Evolutionary conservation across 2,329 filamentous ascomycete genomes (phyloP), one percentile per base, ranked within the genome.

Genomic region (Diaporthe sp.): DNA sequence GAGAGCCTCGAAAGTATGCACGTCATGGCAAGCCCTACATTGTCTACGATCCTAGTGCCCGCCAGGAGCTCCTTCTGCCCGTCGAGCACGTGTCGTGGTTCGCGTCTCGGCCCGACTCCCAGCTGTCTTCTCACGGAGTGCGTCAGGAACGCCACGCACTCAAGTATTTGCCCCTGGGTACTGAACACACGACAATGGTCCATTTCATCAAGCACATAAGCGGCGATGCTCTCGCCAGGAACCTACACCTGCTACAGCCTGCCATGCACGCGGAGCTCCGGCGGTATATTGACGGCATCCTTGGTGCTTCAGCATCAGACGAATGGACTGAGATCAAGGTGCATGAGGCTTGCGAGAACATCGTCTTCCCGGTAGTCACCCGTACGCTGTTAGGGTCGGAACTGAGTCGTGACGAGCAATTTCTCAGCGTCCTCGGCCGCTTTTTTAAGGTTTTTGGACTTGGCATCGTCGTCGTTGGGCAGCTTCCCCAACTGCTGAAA

Each of bases 61-160:
- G 58, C 22, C 58, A 61, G 58, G 58, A 61, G 27, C 19, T 61
- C 19, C 58, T 61, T 19, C 22, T 61, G n/a, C 58, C 58, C 19
- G 58, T 61, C 35, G 58, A 61, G 22, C 58, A 61, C 37, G 58
- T 61, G 10, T 61, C 58, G 12, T 61, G 58, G 58, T 44, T 61
- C n/a, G 58, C 58, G 12, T 61, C 58, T 1, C 58, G 44, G n/a
- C 58, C 58, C n/a, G 58, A 42, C 7, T 61, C 58, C 37, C 58
- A 44, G 35, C 35, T 61, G 58, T 61, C 58, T 0, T 61, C 58
- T 15, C 27, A 61, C 35, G 35, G 58, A 3, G 58, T 61, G 42
- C 58, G 58, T 22, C 58, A 61, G 58, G 58, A 61, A 61, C 58
- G 58, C 37, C 58, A 61, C 22, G 58, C 58, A 37, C 22, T 61